Evolutionary conservation across 441 rosid genomes (phyloP).

Genomic region (Manihot esculenta): DNA sequence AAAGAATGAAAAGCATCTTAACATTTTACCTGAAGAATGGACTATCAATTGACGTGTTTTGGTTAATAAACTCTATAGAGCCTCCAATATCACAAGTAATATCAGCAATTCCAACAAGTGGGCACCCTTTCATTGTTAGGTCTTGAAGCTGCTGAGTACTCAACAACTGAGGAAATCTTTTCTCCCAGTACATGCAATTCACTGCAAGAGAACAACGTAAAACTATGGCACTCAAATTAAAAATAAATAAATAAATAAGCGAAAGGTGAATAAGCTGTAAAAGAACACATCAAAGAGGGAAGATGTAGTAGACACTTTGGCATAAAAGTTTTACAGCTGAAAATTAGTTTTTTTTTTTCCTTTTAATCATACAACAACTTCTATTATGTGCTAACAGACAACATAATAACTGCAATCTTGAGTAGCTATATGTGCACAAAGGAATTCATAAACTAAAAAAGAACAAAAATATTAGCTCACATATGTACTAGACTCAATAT

Average conservation of each 20-base stretch:
- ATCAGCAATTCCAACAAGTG: constrained; percentile 84
- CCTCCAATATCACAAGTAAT: constrained; percentile 92
- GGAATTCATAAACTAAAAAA: neutral
- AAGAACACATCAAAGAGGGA: neutral
- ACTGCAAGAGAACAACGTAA: constrained; percentile 43
- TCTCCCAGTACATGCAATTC: constrained; percentile 98
- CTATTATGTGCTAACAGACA: neutral
- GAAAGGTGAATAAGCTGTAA: neutral
- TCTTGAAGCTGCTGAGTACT: constrained; percentile 69
- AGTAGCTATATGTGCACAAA: neutral
- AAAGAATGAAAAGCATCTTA: constrained; percentile 4
- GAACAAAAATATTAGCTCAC: neutral
- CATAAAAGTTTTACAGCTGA: neutral
- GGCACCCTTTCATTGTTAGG: constrained; percentile 55
- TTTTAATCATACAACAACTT: neutral
- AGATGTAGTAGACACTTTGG: neutral
- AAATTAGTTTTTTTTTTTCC: neutral
- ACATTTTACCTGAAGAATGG: constrained; percentile 76
- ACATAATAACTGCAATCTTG: neutral
- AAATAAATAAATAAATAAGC: neutral
- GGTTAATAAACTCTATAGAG: constrained; percentile 79
- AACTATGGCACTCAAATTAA: neutral
- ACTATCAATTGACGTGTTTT: constrained; percentile 66
- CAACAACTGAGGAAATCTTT: constrained; percentile 75
- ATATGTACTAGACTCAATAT: neutral